These are phyloP conservation scores for Suillus subalutaceus DNA, from an alignment of 768 basidiomycete genomes.

Conservation along the genomic window DNA sequence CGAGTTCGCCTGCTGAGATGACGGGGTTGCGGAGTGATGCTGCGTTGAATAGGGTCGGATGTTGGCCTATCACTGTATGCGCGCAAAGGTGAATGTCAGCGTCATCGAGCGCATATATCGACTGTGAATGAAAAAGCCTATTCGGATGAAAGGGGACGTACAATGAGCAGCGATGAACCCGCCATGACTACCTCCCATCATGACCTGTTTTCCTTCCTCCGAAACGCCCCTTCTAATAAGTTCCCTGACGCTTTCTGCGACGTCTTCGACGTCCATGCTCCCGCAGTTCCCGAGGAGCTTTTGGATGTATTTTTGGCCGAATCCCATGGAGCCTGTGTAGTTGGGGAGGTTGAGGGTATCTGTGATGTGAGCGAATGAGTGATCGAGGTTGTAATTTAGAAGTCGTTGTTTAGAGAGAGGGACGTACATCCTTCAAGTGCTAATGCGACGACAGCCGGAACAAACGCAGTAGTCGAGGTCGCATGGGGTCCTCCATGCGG, in stretches of 20 bases:
- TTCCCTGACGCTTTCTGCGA: slow-evolving; percentile 53
- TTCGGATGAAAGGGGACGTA: neutral
- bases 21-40: slow-evolving; percentile 72
- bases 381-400: neutral
- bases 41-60: slow-evolving; percentile 64
- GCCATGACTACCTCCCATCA: slow-evolving; percentile 72
- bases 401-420: neutral
- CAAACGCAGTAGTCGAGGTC: slow-evolving; percentile 50
- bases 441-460: slow-evolving; percentile 43
- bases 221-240: slow-evolving; percentile 55
- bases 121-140: neutral
- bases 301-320: slow-evolving; percentile 59
- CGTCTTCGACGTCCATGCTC: slow-evolving; percentile 65
- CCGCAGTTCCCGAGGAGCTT: slow-evolving; percentile 62
- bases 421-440: slow-evolving; percentile 66
- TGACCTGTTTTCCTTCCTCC: slow-evolving; percentile 51
- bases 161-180: slow-evolving; percentile 65
- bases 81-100: neutral
- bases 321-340: slow-evolving; percentile 71
- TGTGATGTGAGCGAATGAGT: slow-evolving; percentile 21
- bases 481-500: slow-evolving; percentile 71
- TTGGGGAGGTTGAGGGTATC: slow-evolving; percentile 65
- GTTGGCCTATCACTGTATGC: slow-evolving; percentile 59
- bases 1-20: slow-evolving; percentile 57
- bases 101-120: neutral